phyloP scores from a whole-genome alignment of 2,329 filamentous ascomycete genomes.

The Colletotrichum acutatum region DNA sequence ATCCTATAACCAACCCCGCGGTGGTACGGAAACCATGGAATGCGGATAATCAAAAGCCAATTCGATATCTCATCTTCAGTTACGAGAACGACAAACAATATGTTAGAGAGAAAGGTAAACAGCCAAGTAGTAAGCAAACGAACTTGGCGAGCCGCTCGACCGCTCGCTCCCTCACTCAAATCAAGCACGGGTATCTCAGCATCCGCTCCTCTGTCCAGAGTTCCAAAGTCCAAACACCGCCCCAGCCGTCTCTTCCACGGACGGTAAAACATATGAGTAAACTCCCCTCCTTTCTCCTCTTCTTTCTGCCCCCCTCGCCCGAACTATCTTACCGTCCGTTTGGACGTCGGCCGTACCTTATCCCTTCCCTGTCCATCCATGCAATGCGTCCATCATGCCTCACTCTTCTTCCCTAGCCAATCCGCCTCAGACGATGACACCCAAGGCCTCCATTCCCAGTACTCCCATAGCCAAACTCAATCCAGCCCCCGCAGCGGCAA shows the following conservation, averaged over 20 bases:
- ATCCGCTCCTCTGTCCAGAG: constrained; percentile 20
- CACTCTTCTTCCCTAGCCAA: background rate
- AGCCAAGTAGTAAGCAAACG: background rate
- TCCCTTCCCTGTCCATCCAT: constrained; percentile 7
- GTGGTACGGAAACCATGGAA: background rate
- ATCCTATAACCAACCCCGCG: background rate
- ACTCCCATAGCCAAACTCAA: constrained; percentile 25
- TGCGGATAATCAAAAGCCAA: background rate
- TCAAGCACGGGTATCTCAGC: constrained; percentile 30
- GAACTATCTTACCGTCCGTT: constrained; percentile 9
- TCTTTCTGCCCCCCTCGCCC: background rate
- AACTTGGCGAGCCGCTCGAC: background rate
- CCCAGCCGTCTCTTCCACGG: background rate
- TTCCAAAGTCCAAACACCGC: background rate
- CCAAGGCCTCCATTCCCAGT: constrained; percentile 19
- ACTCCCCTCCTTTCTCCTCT: no score
- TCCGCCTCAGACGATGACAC: constrained; percentile 17
- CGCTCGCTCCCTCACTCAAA: background rate
- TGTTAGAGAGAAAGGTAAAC: background rate
- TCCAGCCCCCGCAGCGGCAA: constrained; percentile 16
- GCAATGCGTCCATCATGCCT: background rate
- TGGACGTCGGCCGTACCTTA: background rate
- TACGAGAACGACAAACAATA: background rate
- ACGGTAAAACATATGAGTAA: no score
- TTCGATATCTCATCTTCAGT: background rate